phyloP scores from a whole-genome alignment of 129 eudicot species.

The Chrysanthemum seticuspe region DNA sequence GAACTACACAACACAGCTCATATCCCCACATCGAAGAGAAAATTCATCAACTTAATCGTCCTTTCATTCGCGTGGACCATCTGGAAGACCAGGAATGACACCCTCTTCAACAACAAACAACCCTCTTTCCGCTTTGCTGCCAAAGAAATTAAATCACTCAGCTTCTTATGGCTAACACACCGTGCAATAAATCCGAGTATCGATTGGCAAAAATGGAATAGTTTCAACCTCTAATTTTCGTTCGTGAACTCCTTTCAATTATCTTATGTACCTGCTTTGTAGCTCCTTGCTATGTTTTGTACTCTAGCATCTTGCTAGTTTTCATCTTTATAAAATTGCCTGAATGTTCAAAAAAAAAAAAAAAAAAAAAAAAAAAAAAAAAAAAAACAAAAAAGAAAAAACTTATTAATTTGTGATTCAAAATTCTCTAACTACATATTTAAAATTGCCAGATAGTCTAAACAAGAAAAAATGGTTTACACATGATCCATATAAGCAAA shows the following conservation, averaged over 20 bases:
- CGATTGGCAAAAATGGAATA: neutral
- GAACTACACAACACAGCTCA: too few relatives aligned
- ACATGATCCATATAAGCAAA: too few relatives aligned
- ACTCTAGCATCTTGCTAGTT: neutral
- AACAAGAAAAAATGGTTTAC: too few relatives aligned
- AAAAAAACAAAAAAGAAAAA: too few relatives aligned
- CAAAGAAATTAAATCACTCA: neutral
- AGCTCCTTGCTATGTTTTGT: neutral
- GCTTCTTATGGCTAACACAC: neutral
- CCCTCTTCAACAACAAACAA: neutral
- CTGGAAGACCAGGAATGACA: neutral
- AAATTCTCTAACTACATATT: too few relatives aligned
- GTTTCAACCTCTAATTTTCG: neutral
- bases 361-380: too few relatives aligned
- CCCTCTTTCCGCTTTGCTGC: neutral
- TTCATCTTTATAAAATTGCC: too few relatives aligned
- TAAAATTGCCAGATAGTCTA: too few relatives aligned
- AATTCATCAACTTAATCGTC: too few relatives aligned
- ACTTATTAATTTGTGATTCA: too few relatives aligned
- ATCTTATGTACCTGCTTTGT: neutral
- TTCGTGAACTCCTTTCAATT: too few relatives aligned
- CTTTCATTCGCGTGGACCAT: neutral
- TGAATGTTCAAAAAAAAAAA: neutral
- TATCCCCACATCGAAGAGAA: too few relatives aligned
- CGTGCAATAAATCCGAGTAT: neutral